These are phyloP conservation scores for Macrolepiota albuminosa DNA, from an alignment of 768 basidiomycete genomes.

Conservation along the genomic window DNA sequence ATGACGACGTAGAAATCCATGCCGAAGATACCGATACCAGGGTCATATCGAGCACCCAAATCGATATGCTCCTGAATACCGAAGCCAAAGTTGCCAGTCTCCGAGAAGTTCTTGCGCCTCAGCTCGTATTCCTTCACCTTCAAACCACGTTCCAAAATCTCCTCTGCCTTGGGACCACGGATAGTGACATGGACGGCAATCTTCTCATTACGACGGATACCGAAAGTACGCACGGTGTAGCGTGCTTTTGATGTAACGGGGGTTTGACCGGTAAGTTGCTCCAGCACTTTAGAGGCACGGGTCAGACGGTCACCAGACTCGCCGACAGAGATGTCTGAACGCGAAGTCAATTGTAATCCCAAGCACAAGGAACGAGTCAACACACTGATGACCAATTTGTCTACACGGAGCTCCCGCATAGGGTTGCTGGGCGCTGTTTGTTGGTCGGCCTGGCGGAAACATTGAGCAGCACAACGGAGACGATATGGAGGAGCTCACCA, in stretches of 20 bases:
- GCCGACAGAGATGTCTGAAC: conserved; percentile 92
- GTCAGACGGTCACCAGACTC: conserved; percentile 99
- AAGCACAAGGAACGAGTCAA: conserved; percentile 20
- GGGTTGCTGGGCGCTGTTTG: conserved; percentile 87
- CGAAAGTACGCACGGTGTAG: conserved; percentile 98
- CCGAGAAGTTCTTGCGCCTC: conserved; percentile 94
- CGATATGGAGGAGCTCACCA: conserved; percentile 28
- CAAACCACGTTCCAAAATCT: conserved; percentile 97
- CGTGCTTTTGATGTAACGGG: conserved; percentile 99
- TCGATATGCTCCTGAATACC: conserved; percentile 99
- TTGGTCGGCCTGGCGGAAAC: conserved; percentile 65
- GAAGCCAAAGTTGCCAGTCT: conserved; percentile 99
- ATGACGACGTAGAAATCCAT: conserved; percentile 99
- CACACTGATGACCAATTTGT: conserved; percentile 99
- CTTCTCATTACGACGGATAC: conserved; percentile 99
- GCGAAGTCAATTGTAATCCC: conserved; percentile 2
- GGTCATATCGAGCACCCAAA: conserved; percentile 97
- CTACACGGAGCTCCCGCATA: conserved; percentile 95
- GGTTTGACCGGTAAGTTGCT: conserved; percentile 98
- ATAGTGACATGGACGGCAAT: conserved; percentile 99
- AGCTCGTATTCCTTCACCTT: conserved; percentile 99
- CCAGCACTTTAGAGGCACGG: conserved; percentile 97
- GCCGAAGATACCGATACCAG: conserved; percentile 97
- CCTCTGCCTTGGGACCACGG: conserved; percentile 98
- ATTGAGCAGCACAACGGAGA: conserved; percentile 6